Base-by-base conservation (phyloP, 495 filamentous ascomycete species). In the Tuber indicum region DNA sequence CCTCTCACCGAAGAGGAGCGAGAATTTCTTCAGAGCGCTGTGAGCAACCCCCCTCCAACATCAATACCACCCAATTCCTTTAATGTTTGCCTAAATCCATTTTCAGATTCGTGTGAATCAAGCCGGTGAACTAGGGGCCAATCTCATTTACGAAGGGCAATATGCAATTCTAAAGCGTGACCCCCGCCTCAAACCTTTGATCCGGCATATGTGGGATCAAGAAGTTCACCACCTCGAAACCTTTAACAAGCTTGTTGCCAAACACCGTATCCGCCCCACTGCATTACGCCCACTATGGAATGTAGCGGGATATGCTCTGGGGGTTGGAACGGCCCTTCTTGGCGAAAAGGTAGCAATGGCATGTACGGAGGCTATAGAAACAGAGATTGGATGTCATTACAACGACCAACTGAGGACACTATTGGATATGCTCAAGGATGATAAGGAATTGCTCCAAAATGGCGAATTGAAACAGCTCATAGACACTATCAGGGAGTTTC, bases 131-230 rank as follows among this genome's bases (percentile, higher is more conserved):
- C 88, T 97, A 1, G 93, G 93, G 69, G 93, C 93, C 7, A 93
- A 91, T 42, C 87, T 95, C 42, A 97, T 97, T 83, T 97, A 96
- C 86, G 89, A 87, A 3, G 89, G 92, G 21, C 93, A 97, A 84
- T 91, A 93, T 45, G 85, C 89, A 49, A 84, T 98, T 72, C 85
- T 91, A 74, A 89, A 90, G 72, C 87, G 89, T 0, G 91, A 99
- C 82, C 94, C 95, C 0, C 93, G 96, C 83, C 90, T 99, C 36
- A 90, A 92, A 21, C 90, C 92, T 0, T 85, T 98, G 26, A 97
- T 99, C 92, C 90, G 91, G 76, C 96, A 98, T 86, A 99, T 99
- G 96, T 94, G 97, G 87, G 93, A 95, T 80, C 96, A 99, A 84
- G 96, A 99, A 86, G 93, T 91, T 9, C 90, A 88, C 12, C 96